phyloP scores from a whole-genome alignment of 2,329 filamentous ascomycete species.

The Leptoxyphium fumago region DNA sequence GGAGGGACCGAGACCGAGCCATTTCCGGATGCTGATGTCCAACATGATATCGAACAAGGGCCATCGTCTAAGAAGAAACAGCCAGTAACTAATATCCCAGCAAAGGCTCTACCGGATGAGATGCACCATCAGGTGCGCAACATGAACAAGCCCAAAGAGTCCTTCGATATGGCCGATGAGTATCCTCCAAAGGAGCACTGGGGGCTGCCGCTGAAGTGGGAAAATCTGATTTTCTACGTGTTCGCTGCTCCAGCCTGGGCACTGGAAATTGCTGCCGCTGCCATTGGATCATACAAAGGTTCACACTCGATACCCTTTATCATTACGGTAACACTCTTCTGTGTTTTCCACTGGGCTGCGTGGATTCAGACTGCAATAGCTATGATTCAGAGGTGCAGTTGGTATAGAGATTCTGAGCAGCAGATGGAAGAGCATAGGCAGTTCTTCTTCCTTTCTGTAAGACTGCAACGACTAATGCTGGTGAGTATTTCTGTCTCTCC shows the following conservation, averaged over 20 bases:
- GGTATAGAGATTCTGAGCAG: conserved; percentile 17
- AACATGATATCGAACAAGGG: background rate
- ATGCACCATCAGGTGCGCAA: background rate
- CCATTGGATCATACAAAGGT: conserved; percentile 8
- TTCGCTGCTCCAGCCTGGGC: conserved; percentile 15
- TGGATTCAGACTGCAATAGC: conserved; percentile 19
- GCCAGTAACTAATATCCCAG: too few relatives aligned
- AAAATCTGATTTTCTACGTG: conserved; percentile 17
- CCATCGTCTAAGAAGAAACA: background rate
- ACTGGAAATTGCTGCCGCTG: conserved; percentile 16
- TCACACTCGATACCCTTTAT: conserved; percentile 13
- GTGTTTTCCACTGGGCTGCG: conserved; percentile 18
- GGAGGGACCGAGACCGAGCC: background rate
- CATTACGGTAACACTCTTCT: conserved; percentile 10
- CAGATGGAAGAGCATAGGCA: conserved; percentile 17
- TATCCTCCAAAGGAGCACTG: conserved; percentile 13
- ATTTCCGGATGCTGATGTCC: background rate
- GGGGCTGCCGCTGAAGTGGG: conserved; percentile 13
- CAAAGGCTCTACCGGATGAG: background rate
- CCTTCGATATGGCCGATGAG: conserved; percentile 3
- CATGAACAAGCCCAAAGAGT: conserved; percentile 1
- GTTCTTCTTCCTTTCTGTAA: conserved; percentile 18
- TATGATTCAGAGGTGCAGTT: conserved; percentile 20
- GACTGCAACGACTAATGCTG: conserved; percentile 18
- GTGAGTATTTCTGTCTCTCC: conserved; percentile 7